Base-by-base conservation (phyloP, 2,329 filamentous ascomycete species). In the Aspergillus proliferans region DNA sequence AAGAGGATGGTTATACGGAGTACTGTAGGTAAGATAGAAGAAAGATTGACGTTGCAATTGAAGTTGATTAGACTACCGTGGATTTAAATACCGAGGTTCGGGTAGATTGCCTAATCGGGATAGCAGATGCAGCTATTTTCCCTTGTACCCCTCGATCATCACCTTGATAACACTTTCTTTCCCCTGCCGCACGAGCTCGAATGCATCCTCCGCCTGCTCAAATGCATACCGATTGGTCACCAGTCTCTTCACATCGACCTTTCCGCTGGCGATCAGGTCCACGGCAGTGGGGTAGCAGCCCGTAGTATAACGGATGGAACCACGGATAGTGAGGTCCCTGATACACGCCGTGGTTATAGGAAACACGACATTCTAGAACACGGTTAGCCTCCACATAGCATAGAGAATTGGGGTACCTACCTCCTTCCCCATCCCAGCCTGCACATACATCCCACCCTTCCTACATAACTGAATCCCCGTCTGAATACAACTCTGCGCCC, bases 351-450 rank as follows among this genome's bases (percentile, higher is more conserved):
- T 71, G 0, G 72, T 75, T 48, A 80, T 79, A 0, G 77, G 77
- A 47, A 80, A 79, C 0, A 71, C 58, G 10, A 80, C 70, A 43
- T 75, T 76, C 66, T 70, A 50, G 28, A 19, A 2, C 8, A 30
- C 28, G 2, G 9, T 15, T 21, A 39, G 19, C 4, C 8, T 12
- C 3, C 28, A 15, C 12, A 14, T 18, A 26, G n/a, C 5, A 4
- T 12, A 14, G 22, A 21, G 24, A 22, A 36, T 10, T 14, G 36
- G 12, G 19, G 24, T 28, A 45, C 47, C 55, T 47, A 68, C 65
- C 57, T 75, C 72, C 22, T 67, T 69, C 1, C 75, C 76, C 73
- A 79, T 76, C 1, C 77, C 78, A 1, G 71, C 76, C 52, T 80
- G 76, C 1, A 80, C 72, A 59, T 68, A 78, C 0, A 68, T 77